Base-by-base conservation (phyloP, 495 filamentous ascomycete species). In the Penicillium waksmanii region DNA sequence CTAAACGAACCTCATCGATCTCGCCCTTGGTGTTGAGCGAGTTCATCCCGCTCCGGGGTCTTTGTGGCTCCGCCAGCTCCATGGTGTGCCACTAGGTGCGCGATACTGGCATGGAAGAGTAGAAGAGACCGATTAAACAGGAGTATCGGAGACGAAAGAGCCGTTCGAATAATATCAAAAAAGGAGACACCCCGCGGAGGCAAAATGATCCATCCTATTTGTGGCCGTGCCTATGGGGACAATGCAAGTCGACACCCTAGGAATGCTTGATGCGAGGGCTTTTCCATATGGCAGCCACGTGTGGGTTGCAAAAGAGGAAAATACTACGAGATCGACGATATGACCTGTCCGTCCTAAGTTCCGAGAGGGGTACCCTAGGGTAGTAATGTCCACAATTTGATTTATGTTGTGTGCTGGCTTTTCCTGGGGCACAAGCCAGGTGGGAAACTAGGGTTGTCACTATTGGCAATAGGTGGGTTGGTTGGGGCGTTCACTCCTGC, bases 1-100 rank as follows among this genome's bases (percentile, higher is more conserved):
- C 78, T 15, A 81, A 61, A 11, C 78, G 73, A 18, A 73, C 51
- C 21, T 69, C 73, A 55, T 81, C 78, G 19, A 71, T 72, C 40
- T 68, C 64, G 8, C 64, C 57, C 54, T 65, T 38, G 9, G 50
- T 61, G 31, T 55, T 57, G 8, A 64, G 31, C 1, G 56, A 51
- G 9, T 56, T 64, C 9, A 64, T 61, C 5, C 47, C 50, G 51
- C 60, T 53, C 6, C 31, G 46, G 11, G 56, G 42, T 33, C 38
- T 27, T 11, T 60, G 53, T 31, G 36, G 51, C 19, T 51, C 53
- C 13, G 27, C 25, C 53, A 53, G 33, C 0, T 35, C 57, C 67
- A 68, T 70, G 12, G 21, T 33, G 21, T 36, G 49, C 40, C 0
- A 44, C 17, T 9, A 35, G 21, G 17, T 27, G 21, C 25, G 13